A percentile compares a stretch with the other conserved stretches of the same genome.
phyloP scores from a whole-genome alignment of 2,329 filamentous ascomycete genomes.

The Boeremia lycopersici region DNA sequence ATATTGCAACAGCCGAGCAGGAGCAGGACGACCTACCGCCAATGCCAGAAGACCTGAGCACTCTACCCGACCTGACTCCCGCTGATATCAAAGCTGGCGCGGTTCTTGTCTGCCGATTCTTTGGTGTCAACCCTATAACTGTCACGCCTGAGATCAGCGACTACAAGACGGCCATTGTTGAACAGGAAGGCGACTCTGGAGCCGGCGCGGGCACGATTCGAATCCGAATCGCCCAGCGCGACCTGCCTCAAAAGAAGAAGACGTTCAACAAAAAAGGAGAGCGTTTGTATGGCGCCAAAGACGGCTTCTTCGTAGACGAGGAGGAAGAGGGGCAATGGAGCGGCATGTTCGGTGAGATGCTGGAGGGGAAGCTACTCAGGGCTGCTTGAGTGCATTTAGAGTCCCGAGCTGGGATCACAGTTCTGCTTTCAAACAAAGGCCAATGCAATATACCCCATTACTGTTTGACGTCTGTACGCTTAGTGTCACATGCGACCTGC shows the following conservation, averaged over 20 bases:
- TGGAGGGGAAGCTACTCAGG: constrained; percentile 37
- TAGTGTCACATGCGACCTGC: background rate
- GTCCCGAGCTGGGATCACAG: background rate
- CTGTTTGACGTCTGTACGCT: background rate
- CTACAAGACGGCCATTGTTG: constrained; percentile 66
- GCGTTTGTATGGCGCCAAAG: constrained; percentile 71
- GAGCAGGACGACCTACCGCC: constrained; percentile 65
- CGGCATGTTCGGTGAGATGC: constrained; percentile 34
- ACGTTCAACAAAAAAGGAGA: constrained; percentile 72
- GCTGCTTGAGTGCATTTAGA: constrained; percentile 15
- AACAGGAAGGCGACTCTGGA: constrained; percentile 55
- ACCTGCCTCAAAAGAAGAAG: constrained; percentile 64
- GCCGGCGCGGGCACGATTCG: constrained; percentile 60
- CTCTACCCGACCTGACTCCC: constrained; percentile 58
- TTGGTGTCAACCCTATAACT: constrained; percentile 64
- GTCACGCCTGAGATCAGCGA: constrained; percentile 67
- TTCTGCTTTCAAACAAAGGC: background rate
- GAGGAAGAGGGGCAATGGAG: constrained; percentile 37
- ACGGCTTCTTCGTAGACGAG: constrained; percentile 42
- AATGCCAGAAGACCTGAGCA: constrained; percentile 63
- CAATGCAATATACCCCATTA: background rate
- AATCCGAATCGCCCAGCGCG: constrained; percentile 71
- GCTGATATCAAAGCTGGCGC: constrained; percentile 62
- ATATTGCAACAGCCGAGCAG: constrained; percentile 50
- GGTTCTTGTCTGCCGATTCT: constrained; percentile 71